Evolutionary conservation across 139 green algal genomes (phyloP).

Genomic region (Desmodesmus armatus): DNA sequence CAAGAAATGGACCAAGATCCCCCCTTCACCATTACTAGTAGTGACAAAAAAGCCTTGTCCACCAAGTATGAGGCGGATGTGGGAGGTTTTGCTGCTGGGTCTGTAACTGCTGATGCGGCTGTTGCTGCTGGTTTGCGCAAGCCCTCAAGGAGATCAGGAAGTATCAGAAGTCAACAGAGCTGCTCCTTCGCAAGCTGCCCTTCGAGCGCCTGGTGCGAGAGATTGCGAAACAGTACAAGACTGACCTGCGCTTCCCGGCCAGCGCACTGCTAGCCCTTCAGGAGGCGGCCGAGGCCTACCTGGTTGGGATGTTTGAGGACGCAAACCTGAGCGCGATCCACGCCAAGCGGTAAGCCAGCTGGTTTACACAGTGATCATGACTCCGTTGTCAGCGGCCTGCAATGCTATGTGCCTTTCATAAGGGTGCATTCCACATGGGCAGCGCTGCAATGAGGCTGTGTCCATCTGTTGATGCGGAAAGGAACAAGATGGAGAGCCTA

Average conservation of each 20-base stretch:
- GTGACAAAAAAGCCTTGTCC: not conserved
- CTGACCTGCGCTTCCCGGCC: conserved; percentile 70
- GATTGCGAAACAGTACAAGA: conserved; percentile 76
- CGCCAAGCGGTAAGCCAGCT: conserved; percentile 93
- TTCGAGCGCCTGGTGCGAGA: conserved; percentile 80
- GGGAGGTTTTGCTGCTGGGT: too few species aligned
- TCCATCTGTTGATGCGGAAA: too few species aligned
- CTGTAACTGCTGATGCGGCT: not conserved
- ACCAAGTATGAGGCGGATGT: too few species aligned
- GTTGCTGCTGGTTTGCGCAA: too few species aligned
- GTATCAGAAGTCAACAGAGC: conserved; percentile 93
- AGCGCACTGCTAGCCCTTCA: conserved; percentile 85
- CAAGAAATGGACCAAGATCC: too few species aligned
- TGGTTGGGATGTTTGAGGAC: conserved; percentile 98
- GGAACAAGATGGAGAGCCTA: too few species aligned
- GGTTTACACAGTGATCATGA: too few species aligned
- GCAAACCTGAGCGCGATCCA: conserved; percentile 90
- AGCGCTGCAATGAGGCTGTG: too few species aligned
- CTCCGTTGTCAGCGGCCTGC: too few species aligned
- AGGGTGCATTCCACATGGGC: too few species aligned
- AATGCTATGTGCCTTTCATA: too few species aligned
- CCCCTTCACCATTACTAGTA: not conserved
- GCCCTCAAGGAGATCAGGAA: conserved; percentile 87
- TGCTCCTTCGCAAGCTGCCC: conserved; percentile 75
- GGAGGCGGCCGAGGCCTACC: conserved; percentile 96